A percentile compares a stretch with the other conserved stretches of the same genome.
Conservation (phyloP, 2,329 filamentous ascomycete genomes). For the Aureobasidium vineae region DNA sequence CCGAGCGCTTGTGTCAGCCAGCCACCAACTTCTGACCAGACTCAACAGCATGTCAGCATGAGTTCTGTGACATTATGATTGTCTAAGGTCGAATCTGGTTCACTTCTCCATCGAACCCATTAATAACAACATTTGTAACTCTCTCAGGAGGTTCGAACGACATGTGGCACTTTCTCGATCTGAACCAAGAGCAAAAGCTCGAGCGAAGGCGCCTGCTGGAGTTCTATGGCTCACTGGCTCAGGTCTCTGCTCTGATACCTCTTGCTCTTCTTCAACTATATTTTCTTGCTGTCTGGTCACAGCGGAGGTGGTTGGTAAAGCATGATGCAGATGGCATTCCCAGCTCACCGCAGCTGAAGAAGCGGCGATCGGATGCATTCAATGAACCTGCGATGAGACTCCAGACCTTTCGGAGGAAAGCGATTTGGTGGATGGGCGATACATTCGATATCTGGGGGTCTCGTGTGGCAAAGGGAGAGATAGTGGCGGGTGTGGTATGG, state of each 20-base stretch:
- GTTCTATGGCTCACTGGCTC: conserved; percentile 55
- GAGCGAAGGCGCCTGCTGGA: conserved; percentile 55
- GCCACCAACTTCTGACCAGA: neutral
- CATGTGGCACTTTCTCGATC: conserved; percentile 54
- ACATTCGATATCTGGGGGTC: conserved; percentile 36
- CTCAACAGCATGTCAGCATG: neutral
- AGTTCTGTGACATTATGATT: neutral
- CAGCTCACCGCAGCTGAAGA: conserved; percentile 45
- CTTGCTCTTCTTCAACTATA: conserved; percentile 45
- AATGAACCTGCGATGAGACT: conserved; percentile 33
- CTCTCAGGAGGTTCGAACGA: neutral
- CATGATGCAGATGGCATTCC: conserved; percentile 36
- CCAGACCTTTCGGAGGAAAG: conserved; percentile 34
- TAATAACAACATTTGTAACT: neutral
- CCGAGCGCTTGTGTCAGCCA: neutral
- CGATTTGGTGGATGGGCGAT: conserved; percentile 39
- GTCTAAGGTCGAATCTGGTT: neutral
- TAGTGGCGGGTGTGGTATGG: conserved; percentile 51
- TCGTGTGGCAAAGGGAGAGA: conserved; percentile 52
- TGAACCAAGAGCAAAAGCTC: conserved; percentile 51
- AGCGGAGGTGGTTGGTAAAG: conserved; percentile 28
- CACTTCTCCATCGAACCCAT: neutral
- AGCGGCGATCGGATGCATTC: conserved; percentile 32
- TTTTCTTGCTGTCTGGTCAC: conserved; percentile 40
- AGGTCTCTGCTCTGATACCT: conserved; percentile 53